Evolutionary conservation across 1,284 basidiomycete genomes (phyloP), one percentile per base, ranked within the genome.

Genomic region (Schizopora paradoxa): DNA sequence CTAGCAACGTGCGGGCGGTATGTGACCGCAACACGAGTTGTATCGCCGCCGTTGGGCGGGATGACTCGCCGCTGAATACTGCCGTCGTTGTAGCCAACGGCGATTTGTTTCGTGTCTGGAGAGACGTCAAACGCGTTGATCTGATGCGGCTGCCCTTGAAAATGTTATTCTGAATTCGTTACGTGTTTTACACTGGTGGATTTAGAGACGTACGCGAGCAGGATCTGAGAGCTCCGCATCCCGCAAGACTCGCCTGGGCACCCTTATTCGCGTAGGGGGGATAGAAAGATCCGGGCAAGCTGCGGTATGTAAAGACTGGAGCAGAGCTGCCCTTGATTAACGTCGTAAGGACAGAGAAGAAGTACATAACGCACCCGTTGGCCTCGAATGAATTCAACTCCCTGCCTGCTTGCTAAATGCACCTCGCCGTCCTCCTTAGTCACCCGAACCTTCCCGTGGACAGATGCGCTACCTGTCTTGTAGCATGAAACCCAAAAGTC

Each of bases 401-500:
- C 43, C 34, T 39, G 43, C 18, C 41, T 31, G 31, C 40, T 16
- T 7, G 11, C 41, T 4, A 51, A 28, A 21, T 51, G 41, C 7
- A 44, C 33, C 4, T 27, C 41, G 10, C 13, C 29, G 13, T 3
- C 19, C 38, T 29, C 16, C 19, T 29, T 38, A 23, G 26, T 78
- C 74, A 51, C 79, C 21, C 63, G 59, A 16, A 81, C 66, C 60
- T 77, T 79, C 6, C 76, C 74, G 53, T 87, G 84, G 1, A 83
- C 68, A 2, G 79, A 79, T 11, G 67, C 63, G 51, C 72, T 66
- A 11, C 64, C 68, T 1, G 58, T 46, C 34, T 73, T 74, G 64
- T 88, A 88, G 61, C 77, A 80, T 0, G 84, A 86, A 2, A 87
- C 62, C 85, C 85, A 89, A 55, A 82, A 73, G 36, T 71, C 70